These are phyloP conservation scores for Albatrellus sp. DNA, from an alignment of 1,284 basidiomycete genomes.

Conservation along the genomic window DNA sequence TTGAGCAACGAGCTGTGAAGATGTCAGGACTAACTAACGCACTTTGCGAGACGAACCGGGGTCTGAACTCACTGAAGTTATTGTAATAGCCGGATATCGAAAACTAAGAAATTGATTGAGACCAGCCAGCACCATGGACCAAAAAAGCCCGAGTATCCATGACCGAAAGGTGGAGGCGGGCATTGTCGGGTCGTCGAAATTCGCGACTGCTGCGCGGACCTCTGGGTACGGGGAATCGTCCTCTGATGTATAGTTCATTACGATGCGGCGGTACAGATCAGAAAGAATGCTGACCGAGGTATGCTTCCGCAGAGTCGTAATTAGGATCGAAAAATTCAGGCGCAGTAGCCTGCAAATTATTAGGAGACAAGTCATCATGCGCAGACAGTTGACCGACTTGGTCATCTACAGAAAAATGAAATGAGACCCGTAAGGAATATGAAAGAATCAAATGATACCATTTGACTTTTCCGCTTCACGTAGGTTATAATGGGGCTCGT, in stretches of 20 bases:
- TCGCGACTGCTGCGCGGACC: slow-evolving; percentile 66
- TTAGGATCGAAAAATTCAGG: not conserved
- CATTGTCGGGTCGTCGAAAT: slow-evolving; percentile 56
- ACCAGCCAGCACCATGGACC: slow-evolving; percentile 42
- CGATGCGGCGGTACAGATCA: not conserved
- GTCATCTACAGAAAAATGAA: not conserved
- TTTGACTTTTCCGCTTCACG: slow-evolving; percentile 2
- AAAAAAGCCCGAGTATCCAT: slow-evolving; percentile 47
- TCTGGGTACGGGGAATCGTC: slow-evolving; percentile 62
- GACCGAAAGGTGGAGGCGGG: slow-evolving; percentile 50
- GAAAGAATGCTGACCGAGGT: not conserved
- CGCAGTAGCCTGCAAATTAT: not conserved
- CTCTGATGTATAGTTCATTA: slow-evolving; percentile 16
- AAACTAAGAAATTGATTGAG: slow-evolving; percentile 58
- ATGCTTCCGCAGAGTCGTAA: not conserved
- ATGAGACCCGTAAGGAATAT: not conserved
- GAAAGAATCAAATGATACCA: not conserved
- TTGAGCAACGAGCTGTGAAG: slow-evolving; percentile 32
- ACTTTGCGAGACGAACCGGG: not conserved
- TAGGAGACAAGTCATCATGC: not conserved
- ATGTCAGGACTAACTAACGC: not conserved
- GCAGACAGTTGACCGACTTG: not conserved
- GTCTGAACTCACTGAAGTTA: slow-evolving; percentile 11
- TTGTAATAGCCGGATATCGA: slow-evolving; percentile 41
- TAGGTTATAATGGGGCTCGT: slow-evolving; percentile 6